Evolutionary conservation across 225 moss, liverwort and hornwort genomes (phyloP).

Genomic region (Thuidium tamariscinum): DNA sequence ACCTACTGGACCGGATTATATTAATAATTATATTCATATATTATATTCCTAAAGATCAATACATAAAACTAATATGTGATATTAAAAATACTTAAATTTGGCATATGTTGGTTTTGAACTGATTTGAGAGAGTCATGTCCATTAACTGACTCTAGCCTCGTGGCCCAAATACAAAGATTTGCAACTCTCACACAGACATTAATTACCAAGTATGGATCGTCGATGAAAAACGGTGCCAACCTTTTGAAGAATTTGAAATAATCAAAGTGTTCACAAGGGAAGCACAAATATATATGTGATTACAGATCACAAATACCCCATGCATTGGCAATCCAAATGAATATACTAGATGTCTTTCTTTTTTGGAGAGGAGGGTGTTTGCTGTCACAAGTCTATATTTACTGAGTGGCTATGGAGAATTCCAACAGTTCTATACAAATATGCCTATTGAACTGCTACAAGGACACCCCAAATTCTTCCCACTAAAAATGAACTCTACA

Average conservation of each 20-base stretch:
- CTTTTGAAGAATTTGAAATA: not conserved
- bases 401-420: not conserved
- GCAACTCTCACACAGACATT: not conserved
- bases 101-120: not conserved
- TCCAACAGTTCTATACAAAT: not conserved
- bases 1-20: no score
- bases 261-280: not conserved
- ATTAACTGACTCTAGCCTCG: not conserved
- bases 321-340: not conserved
- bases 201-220: not conserved
- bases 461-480: not conserved
- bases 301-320: not conserved
- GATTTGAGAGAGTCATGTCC: not conserved
- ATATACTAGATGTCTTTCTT: not conserved
- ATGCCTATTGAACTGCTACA: not conserved
- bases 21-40: no score
- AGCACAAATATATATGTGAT: not conserved
- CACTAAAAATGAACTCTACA: not conserved
- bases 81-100: no score
- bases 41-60: no score
- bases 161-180: not conserved
- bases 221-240: not conserved
- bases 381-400: not conserved
- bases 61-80: no score
- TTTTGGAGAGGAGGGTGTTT: no score